These are phyloP conservation scores for Phytopythium vexans DNA, from an alignment of 352 stramenopile genomes.

Conservation along the genomic window DNA sequence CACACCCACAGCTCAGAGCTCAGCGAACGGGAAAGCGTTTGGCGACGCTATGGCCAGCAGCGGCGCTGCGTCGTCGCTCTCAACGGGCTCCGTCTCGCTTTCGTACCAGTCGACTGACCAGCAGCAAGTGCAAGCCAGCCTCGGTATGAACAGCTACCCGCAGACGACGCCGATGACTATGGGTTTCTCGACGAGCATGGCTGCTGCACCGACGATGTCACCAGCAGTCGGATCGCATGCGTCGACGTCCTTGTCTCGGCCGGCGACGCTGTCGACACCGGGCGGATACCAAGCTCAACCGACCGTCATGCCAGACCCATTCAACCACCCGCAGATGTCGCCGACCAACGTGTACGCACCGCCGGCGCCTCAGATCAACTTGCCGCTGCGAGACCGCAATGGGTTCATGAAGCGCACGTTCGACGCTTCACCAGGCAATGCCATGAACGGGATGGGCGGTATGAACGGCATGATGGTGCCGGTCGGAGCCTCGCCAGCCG, in stretches of 20 bases:
- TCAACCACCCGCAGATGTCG: constrained; percentile 35
- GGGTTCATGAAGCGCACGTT: constrained; percentile 52
- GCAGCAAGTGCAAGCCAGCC: constrained; percentile 2
- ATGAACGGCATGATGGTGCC: constrained; percentile 25
- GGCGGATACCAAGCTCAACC: constrained; percentile 1
- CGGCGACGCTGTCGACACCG: constrained; percentile 2
- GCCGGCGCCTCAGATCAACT: constrained; percentile 43
- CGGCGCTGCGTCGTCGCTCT: constrained; percentile 9
- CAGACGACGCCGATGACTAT: constrained; percentile 32
- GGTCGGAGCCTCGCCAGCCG: constrained; percentile 8
- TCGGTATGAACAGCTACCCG: constrained; percentile 12
- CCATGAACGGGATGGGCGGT: constrained; percentile 22
- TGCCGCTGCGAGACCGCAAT: constrained; percentile 54
- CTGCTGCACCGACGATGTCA: neutral
- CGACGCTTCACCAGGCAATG: constrained; percentile 23
- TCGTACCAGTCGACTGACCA: constrained; percentile 24
- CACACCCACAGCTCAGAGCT: constrained; percentile 3
- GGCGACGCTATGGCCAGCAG: neutral
- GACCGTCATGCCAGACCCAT: constrained; percentile 24
- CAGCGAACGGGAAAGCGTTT: neutral
- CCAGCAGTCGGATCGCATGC: neutral
- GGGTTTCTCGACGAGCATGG: constrained; percentile 15
- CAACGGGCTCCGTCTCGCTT: constrained; percentile 21
- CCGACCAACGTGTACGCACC: constrained; percentile 23
- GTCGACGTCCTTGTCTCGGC: constrained; percentile 1